Evolutionary conservation across 495 filamentous ascomycete genomes (phyloP), one percentile per base, ranked within the genome.

Genomic region (Xylaria flabelliformis): DNA sequence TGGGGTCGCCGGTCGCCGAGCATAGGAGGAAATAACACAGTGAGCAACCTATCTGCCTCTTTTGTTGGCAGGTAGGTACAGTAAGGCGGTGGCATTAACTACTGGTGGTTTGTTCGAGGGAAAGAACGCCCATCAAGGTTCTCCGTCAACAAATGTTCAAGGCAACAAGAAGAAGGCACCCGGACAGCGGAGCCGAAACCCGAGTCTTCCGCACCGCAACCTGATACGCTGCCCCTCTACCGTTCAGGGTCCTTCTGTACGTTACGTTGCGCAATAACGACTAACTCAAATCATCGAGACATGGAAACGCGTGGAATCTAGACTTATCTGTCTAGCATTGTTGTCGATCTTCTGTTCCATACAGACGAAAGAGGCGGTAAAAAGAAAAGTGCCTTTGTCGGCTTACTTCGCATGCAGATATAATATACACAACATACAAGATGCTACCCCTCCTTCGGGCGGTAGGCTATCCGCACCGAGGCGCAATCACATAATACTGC

Each of bases 401-500:
- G 55, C 55, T 58, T 58, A 58, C 55, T 29, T 58, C 55, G 29
- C 55, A 58, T 58, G 55, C 55, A 58, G 19, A 34, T 58, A 58
- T 34, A 32, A 58, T 58, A 17, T 39, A 39, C 36, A 34, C 44
- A 15, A 19, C 13, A 17, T 34, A 7, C 0, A 2, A 1, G 29
- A 26, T 36, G n/a, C 56, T n/a, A 13, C 34, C 15, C 58, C 58
- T 59, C 24, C 56, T 61, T 61, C 29, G 58, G 26, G 19, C 34
- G 34, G 58, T 61, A 21, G 2, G 53, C 61, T 29, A 34, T 21
- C 17, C 39, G 13, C 58, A 5, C 42, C 5, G 17, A 29, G 19
- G 58, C 19, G 58, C 61, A 26, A 64, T 64, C 61, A 64, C 61
- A 64, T 44, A 64, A 64, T 44, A 44, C 36, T n/a, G 9, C 17